Conservation (phyloP, 371 early-diverging fungal species). For the Apophysomyces trapeziformis region DNA sequence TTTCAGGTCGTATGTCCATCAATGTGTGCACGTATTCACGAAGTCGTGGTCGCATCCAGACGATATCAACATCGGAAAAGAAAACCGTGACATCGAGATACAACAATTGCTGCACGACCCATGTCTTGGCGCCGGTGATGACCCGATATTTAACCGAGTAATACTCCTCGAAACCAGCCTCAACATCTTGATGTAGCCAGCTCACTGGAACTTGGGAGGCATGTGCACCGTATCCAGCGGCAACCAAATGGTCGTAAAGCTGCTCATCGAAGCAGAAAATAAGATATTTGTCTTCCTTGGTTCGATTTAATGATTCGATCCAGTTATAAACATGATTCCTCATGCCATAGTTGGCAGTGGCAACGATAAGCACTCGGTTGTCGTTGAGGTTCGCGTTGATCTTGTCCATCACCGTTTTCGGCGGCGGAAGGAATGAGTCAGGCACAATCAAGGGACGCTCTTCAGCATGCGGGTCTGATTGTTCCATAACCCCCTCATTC, state of each 20-base stretch:
- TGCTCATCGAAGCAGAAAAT: slow-evolving; percentile 51
- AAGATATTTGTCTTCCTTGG: slow-evolving; percentile 40
- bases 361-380: slow-evolving; percentile 42
- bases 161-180: slow-evolving; percentile 46
- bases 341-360: slow-evolving; percentile 54
- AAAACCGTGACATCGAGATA: slow-evolving; percentile 35
- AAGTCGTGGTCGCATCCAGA: slow-evolving; percentile 31
- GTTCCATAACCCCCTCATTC: not conserved
- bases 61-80: slow-evolving; percentile 41
- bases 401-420: slow-evolving; percentile 31
- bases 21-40: slow-evolving; percentile 26
- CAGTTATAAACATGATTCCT: slow-evolving; percentile 53
- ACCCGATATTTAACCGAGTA: slow-evolving; percentile 43
- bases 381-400: slow-evolving; percentile 36
- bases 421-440: slow-evolving; percentile 31
- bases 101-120: slow-evolving; percentile 36
- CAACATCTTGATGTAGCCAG: slow-evolving; percentile 48
- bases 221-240: slow-evolving; percentile 35
- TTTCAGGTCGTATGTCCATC: slow-evolving; percentile 26
- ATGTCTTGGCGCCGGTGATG: slow-evolving; percentile 45
- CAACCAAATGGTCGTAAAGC: slow-evolving; percentile 33
- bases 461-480: slow-evolving; percentile 6
- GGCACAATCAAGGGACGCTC: slow-evolving; percentile 27
- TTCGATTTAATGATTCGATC: slow-evolving; percentile 49
- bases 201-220: slow-evolving; percentile 38